Evolutionary conservation across 495 filamentous ascomycete genomes (phyloP).

Genomic region (Thozetella sp.): DNA sequence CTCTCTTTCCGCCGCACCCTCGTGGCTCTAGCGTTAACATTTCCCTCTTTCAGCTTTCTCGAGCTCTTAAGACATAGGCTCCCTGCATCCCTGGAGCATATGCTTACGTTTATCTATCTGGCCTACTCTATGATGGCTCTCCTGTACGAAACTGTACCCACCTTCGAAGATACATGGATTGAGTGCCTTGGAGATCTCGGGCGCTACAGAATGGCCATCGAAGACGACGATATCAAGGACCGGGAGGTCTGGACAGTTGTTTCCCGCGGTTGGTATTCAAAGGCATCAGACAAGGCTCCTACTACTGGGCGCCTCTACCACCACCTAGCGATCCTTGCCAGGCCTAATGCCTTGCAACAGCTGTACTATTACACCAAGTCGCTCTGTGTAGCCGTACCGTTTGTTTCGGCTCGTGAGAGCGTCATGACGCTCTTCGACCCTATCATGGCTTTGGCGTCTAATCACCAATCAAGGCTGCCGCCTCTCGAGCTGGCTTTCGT

Average conservation of each 20-base stretch:
- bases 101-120: constrained; percentile 80
- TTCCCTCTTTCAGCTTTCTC: no score
- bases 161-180: constrained; percentile 86
- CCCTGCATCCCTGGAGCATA: constrained; percentile 72
- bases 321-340: constrained; percentile 79
- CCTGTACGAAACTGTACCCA: constrained; percentile 72
- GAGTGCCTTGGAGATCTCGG: constrained; percentile 85
- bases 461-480: constrained; percentile 9
- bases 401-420: constrained; percentile 65
- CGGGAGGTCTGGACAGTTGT: constrained; percentile 80
- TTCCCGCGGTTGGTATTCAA: constrained; percentile 78
- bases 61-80: constrained; percentile 71
- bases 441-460: constrained; percentile 44
- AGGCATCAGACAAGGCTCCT: constrained; percentile 72
- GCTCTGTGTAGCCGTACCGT: constrained; percentile 54
- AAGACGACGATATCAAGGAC: constrained; percentile 70
- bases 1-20: constrained; percentile 45
- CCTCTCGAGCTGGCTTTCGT: constrained; percentile 55
- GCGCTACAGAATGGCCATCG: constrained; percentile 69
- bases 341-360: constrained; percentile 74
- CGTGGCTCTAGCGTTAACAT: constrained; percentile 65
- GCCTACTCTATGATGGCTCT: constrained; percentile 83
- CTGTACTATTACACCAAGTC: constrained; percentile 69
- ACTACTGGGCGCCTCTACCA: constrained; percentile 78
- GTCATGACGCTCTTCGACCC: constrained; percentile 73